A percentile compares a stretch with the other conserved stretches of the same genome.
Evolutionary conservation across 371 early-diverging fungal genomes (phyloP).

Genomic region (Actinomucor elegans): DNA sequence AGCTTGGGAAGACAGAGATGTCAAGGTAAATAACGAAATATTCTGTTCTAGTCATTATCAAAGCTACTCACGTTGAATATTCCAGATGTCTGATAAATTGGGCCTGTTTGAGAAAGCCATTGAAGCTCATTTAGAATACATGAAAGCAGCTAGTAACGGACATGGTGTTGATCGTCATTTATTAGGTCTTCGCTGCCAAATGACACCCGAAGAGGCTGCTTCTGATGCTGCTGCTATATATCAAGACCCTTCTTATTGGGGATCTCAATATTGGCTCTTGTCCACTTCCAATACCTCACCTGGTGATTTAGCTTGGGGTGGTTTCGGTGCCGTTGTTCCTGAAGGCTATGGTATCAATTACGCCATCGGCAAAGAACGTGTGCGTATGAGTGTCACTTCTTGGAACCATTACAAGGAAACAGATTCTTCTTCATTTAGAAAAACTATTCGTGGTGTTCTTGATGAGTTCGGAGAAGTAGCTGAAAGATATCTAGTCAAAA

Average conservation of each 20-base stretch:
- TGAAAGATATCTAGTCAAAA: conserved; percentile 28
- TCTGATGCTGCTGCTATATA: conserved; percentile 65
- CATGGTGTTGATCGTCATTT: conserved; percentile 88
- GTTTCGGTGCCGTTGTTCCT: conserved; percentile 75
- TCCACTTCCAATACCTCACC: conserved; percentile 87
- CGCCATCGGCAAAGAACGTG: conserved; percentile 75
- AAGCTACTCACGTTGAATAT: too few relatives aligned
- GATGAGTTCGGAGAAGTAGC: conserved; percentile 61
- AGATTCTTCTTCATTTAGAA: conserved; percentile 52
- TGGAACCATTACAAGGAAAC: conserved; percentile 53
- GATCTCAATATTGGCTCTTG: conserved; percentile 67
- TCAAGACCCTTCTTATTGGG: conserved; percentile 70
- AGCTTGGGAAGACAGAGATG: conserved; percentile 63
- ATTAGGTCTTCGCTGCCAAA: conserved; percentile 76
- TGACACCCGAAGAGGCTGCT: conserved; percentile 70
- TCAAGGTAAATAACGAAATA: conserved; percentile 26
- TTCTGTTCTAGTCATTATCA: too few relatives aligned
- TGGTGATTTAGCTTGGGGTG: conserved; percentile 70
- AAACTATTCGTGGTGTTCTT: conserved; percentile 53
- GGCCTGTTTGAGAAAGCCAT: conserved; percentile 62
- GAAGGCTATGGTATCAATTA: conserved; percentile 94
- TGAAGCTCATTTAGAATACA: conserved; percentile 66
- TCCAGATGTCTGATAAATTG: conserved; percentile 57
- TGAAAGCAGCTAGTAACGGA: conserved; percentile 68
- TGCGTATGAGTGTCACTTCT: conserved; percentile 80